phyloP scores from a whole-genome alignment of 2,329 filamentous ascomycete species.

The Nigrospora osmanthi region DNA sequence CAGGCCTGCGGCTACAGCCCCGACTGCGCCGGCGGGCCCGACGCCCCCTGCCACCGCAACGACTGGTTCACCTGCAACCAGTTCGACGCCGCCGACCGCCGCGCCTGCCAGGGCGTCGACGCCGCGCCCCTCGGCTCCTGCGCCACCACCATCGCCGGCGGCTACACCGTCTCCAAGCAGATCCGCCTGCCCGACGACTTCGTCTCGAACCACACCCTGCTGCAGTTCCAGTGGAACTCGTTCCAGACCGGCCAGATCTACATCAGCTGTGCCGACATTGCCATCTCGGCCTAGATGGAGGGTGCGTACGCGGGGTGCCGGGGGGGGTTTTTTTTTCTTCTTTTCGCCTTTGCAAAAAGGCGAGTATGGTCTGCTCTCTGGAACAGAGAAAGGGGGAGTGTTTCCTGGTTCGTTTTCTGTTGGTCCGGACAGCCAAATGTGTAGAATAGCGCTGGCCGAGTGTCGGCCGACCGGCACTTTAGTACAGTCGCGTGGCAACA shows the following conservation, averaged over 20 bases:
- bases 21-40: conserved; percentile 32
- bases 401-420: no score
- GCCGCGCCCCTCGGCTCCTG: conserved; percentile 33
- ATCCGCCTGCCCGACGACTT: conserved; percentile 38
- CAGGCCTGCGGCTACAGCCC: conserved; percentile 39
- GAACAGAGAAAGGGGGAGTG: no score
- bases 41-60: conserved; percentile 36
- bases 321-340: no score
- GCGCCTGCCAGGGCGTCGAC: conserved; percentile 38
- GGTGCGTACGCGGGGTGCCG: no score
- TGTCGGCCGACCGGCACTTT: no score
- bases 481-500: no score
- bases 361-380: no score
- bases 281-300: conserved; percentile 19
- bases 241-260: conserved; percentile 48
- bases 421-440: no score
- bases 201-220: conserved; percentile 38
- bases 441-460: no score
- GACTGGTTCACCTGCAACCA: conserved; percentile 48
- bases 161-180: conserved; percentile 44
- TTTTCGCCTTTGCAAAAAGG: no score
- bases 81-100: conserved; percentile 26
- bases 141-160: conserved; percentile 42
- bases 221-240: conserved; percentile 46
- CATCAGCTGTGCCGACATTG: conserved; percentile 44